Evolutionary conservation across 768 basidiomycete species (phyloP), one percentile per base, ranked within the genome.

Genomic region (Rhodosporidiobolus sp.): DNA sequence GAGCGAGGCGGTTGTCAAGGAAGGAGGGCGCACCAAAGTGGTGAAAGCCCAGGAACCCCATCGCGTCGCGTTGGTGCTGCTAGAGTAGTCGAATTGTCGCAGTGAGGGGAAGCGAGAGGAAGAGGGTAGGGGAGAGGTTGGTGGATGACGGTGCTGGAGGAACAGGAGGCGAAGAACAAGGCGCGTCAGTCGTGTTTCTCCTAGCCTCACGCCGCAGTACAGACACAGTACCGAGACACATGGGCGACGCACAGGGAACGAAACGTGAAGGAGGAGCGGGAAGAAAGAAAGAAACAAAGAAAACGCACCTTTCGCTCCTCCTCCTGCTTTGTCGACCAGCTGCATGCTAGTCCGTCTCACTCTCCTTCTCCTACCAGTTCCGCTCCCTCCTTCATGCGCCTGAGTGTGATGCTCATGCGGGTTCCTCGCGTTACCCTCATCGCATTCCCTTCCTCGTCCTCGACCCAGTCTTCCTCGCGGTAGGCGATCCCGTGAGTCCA

Each of bases 401-500:
- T 85, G 79, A 91, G 89, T 12, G 93, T 97, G 62, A 94, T 84
- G 78, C 92, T 94, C 74, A 95, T 82, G 65, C 89, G 84, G 43
- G 84, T 80, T 9, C 84, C 84, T 61, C 90, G 63, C 49, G 63
- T 34, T 19, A 63, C 65, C 20, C 45, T 46, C 26, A 63, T 64
- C 26, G 77, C 77, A 12, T 60, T 73, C 48, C 69, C 71, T 32
- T 77, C 72, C 56, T 69, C 65, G 78, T 84, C 81, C 26, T 64
- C 56, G 26, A 94, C 89, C 65, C 84, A 81, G 79, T 94, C 92
- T 50, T 84, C 83, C 49, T 76, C 82, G 63, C 86, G 82, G 64
- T 84, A 84, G 45, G 87, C 86, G 67, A 98, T 98, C 9, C 90
- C 94, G 81, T 98, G 94, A 16, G 87, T 87, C 91, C 92, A 97